Conservation (phyloP, 306 rosid genomes). For the Elaeagnus macrophylla region DNA sequence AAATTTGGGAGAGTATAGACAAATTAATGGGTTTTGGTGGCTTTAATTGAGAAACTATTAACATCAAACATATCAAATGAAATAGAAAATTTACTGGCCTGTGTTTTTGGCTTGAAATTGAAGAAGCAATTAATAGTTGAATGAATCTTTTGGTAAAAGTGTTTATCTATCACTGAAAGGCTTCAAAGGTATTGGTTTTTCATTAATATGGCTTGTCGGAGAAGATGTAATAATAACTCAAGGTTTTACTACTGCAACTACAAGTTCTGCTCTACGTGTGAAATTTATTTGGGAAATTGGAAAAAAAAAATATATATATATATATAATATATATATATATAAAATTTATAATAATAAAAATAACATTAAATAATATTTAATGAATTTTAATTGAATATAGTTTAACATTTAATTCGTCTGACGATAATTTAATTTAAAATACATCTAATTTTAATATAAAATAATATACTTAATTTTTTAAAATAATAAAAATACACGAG, state of each 20-base stretch:
- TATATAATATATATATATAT: too few relatives aligned
- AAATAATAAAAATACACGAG: too few relatives aligned
- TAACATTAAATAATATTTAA: too few relatives aligned
- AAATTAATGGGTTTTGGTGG: too few relatives aligned
- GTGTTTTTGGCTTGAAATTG: constrained; percentile 35
- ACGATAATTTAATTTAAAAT: too few relatives aligned
- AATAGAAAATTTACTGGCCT: neutral
- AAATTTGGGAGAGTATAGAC: constrained; percentile 15
- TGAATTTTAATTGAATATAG: too few relatives aligned
- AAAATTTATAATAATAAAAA: neutral
- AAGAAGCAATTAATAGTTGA: constrained; percentile 36
- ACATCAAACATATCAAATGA: constrained; percentile 1
- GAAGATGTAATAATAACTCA: constrained; percentile 32
- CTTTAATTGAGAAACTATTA: constrained; percentile 39
- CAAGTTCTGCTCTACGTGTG: too few relatives aligned
- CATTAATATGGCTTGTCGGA: constrained; percentile 47
- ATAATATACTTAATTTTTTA: too few relatives aligned
- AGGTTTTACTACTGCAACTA: neutral
- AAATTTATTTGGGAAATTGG: too few relatives aligned
- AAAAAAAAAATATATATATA: too few relatives aligned
- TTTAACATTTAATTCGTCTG: too few relatives aligned
- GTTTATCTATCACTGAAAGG: neutral
- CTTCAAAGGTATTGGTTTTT: constrained; percentile 20
- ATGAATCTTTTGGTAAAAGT: constrained; percentile 11
- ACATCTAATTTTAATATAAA: too few relatives aligned